Percentiles rank a stretch among this genome's conserved stretches.
Conservation (phyloP, 2,329 filamentous ascomycete genomes). For the Beauveria asiatica region DNA sequence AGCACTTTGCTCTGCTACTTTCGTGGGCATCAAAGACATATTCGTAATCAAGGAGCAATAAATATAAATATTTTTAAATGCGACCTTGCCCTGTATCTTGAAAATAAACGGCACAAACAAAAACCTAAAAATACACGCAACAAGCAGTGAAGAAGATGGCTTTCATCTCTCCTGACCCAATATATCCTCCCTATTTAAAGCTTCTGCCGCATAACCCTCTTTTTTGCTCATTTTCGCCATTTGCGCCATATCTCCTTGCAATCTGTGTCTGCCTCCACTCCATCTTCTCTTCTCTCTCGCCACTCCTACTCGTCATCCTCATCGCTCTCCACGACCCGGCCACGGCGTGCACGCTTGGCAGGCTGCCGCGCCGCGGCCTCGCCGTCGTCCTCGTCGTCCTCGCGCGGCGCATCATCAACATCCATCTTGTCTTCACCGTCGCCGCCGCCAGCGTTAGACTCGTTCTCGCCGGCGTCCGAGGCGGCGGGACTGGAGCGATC, state of each 20-base stretch:
- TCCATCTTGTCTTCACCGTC: slow-evolving; percentile 44
- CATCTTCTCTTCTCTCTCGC: not conserved
- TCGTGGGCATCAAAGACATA: too few relatives aligned
- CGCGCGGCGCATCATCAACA: slow-evolving; percentile 37
- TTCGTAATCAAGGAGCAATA: too few relatives aligned
- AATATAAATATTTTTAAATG: not conserved
- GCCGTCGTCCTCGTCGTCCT: slow-evolving; percentile 32
- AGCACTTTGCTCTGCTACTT: too few relatives aligned
- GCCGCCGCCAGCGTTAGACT: slow-evolving; percentile 18
- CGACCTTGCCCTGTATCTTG: not conserved
- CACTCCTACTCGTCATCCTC: slow-evolving; percentile 34
- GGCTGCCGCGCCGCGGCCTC: slow-evolving; percentile 34
- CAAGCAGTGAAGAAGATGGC: not conserved
- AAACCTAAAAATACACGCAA: not conserved
- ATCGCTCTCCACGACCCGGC: slow-evolving; percentile 46
- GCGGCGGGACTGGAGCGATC: slow-evolving; percentile 27
- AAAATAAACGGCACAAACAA: not conserved
- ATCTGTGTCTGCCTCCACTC: slow-evolving; percentile 21
- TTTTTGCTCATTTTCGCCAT: not conserved
- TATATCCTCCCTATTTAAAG: not conserved
- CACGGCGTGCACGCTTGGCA: slow-evolving; percentile 40
- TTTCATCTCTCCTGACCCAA: not conserved
- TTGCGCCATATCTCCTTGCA: slow-evolving; percentile 3
- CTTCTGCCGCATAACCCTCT: not conserved
- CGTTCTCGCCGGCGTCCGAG: slow-evolving; percentile 21